Evolutionary conservation across 129 eudicot genomes (phyloP).

Genomic region (Tagetes patula): DNA sequence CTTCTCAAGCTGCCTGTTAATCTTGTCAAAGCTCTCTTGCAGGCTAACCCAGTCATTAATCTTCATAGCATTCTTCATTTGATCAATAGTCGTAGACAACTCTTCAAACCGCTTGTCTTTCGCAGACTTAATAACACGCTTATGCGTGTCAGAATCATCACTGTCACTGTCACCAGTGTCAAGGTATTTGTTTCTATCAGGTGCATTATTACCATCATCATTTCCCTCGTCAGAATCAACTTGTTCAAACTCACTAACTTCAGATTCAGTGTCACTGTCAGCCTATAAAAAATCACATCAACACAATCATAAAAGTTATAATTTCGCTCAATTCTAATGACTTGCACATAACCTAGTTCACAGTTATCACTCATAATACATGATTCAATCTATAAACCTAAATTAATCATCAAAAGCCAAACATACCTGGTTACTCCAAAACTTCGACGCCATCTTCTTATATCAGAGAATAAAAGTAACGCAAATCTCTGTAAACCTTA

Average conservation of each 20-base stretch:
- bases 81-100: constrained; percentile 75
- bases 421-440: constrained; percentile 55
- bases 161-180: constrained; percentile 48
- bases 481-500: constrained; percentile 18
- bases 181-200: constrained; percentile 43
- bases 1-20: constrained; percentile 84
- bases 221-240: constrained; percentile 36
- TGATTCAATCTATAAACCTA: background rate
- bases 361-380: background rate
- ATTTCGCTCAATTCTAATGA: background rate
- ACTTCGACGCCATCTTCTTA: constrained; percentile 44
- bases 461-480: background rate
- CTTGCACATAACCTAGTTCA: constrained; percentile 3
- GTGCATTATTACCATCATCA: constrained; percentile 32
- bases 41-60: constrained; percentile 94
- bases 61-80: constrained; percentile 94
- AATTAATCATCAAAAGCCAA: background rate
- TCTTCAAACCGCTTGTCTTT: constrained; percentile 91
- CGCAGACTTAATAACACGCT: constrained; percentile 66
- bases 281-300: constrained; percentile 37
- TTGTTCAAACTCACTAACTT: constrained; percentile 62
- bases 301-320: background rate
- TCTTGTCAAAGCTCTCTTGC: constrained; percentile 88
- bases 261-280: constrained; percentile 74
- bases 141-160: constrained; percentile 55